A percentile compares a stretch with the other conserved stretches of the same genome.
Conservation (phyloP, 257 asterid species). For the Rehmannia glutinosa region DNA sequence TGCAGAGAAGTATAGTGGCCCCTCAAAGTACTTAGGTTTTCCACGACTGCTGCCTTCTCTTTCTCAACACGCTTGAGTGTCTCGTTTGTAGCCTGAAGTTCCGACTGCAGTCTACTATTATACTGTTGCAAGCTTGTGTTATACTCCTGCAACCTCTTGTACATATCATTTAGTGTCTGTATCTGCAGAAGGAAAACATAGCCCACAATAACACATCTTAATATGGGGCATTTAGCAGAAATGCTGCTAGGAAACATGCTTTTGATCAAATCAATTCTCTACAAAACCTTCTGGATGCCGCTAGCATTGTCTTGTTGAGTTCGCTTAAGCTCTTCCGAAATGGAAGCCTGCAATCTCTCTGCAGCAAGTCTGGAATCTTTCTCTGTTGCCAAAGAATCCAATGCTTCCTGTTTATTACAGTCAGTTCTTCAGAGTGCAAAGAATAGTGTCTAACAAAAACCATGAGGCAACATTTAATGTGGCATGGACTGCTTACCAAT, state of each 20-base stretch:
- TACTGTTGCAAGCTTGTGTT: slow-evolving; percentile 75
- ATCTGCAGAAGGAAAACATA: slow-evolving; percentile 40
- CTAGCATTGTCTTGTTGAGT: slow-evolving; percentile 49
- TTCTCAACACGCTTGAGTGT: slow-evolving; percentile 65
- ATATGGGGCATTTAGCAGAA: neutral
- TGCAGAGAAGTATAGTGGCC: slow-evolving; percentile 72
- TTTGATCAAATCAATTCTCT: neutral
- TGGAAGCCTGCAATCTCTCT: slow-evolving; percentile 53
- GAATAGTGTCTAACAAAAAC: neutral
- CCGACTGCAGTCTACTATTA: slow-evolving; percentile 70
- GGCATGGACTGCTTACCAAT: too few relatives aligned
- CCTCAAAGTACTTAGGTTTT: slow-evolving; percentile 67
- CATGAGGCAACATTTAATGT: neutral
- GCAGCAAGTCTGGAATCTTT: slow-evolving; percentile 51
- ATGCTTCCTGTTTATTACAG: slow-evolving; percentile 46
- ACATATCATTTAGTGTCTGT: slow-evolving; percentile 58
- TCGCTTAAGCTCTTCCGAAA: slow-evolving; percentile 62
- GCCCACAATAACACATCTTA: slow-evolving; percentile 7
- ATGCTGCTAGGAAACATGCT: neutral
- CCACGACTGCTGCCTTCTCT: slow-evolving; percentile 67
- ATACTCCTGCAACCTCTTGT: slow-evolving; percentile 70
- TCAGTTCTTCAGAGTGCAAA: neutral
- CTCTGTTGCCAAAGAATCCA: slow-evolving; percentile 57
- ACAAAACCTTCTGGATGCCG: slow-evolving; percentile 49
- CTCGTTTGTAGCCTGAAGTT: slow-evolving; percentile 55